A percentile compares a stretch with the other conserved stretches of the same genome.
These are phyloP conservation scores for Trapa incisa DNA, from an alignment of 345 rosid species.

Conservation along the genomic window DNA sequence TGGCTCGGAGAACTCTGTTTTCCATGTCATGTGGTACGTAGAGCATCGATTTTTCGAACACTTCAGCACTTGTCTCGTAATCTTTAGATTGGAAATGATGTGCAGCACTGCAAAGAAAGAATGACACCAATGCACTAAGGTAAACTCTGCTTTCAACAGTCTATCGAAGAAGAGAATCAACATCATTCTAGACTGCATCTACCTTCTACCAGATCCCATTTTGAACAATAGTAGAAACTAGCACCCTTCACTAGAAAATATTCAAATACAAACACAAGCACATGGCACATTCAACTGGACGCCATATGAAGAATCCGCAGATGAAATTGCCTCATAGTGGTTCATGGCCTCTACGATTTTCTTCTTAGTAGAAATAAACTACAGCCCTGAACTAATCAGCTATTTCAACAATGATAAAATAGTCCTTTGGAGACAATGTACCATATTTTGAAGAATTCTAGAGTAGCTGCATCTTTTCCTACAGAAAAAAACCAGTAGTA, in stretches of 20 bases:
- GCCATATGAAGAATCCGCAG: not conserved
- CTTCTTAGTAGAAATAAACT: not conserved
- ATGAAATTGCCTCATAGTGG: not conserved
- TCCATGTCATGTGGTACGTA: constrained; percentile 62
- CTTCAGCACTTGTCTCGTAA: constrained; percentile 63
- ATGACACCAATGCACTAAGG: not conserved
- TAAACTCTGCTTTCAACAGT: too few species aligned
- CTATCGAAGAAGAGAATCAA: not conserved
- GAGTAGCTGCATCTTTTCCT: not conserved
- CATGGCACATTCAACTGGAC: not conserved
- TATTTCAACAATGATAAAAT: not conserved
- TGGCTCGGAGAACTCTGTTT: constrained; percentile 63
- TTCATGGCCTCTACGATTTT: not conserved
- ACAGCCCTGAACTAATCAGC: not conserved
- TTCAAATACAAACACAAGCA: not conserved
- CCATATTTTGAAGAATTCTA: not conserved
- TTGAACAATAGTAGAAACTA: not conserved
- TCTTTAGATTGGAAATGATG: constrained; percentile 66
- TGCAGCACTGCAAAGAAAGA: constrained; percentile 52
- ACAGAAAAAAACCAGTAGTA: not conserved
- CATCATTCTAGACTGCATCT: too few species aligned
- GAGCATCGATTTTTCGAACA: constrained; percentile 92
- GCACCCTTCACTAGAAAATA: not conserved
- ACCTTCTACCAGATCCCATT: too few species aligned
- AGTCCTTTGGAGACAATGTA: not conserved